These are phyloP conservation scores for Irineochytrium annulatum DNA, from an alignment of 192 early-diverging fungal species.

Conservation along the genomic window DNA sequence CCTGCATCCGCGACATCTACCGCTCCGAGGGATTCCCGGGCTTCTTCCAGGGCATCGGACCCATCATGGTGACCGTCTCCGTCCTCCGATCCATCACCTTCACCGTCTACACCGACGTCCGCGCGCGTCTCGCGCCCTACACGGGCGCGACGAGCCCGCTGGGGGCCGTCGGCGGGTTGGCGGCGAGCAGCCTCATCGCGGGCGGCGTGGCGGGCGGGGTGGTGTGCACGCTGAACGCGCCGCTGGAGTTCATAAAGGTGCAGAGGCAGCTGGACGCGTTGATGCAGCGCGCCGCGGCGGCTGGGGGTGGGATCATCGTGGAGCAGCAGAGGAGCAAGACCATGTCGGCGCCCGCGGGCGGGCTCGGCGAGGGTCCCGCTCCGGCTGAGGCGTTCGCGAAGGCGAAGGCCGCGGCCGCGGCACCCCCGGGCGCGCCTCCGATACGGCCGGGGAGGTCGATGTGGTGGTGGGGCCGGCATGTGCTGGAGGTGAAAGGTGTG, in stretches of 20 bases:
- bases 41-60: slow-evolving; percentile 81
- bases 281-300: slow-evolving; percentile 4
- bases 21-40: slow-evolving; percentile 76
- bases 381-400: background rate
- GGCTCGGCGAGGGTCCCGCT: background rate
- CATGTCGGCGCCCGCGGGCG: background rate
- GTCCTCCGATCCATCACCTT: slow-evolving; percentile 88
- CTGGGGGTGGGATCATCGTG: no score
- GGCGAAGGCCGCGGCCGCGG: background rate
- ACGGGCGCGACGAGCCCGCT: background rate
- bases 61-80: slow-evolving; percentile 77
- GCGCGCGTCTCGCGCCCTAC: background rate
- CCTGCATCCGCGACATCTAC: slow-evolving; percentile 74
- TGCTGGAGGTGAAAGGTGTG: slow-evolving; percentile 39
- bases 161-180: background rate
- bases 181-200: slow-evolving; percentile 17
- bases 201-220: slow-evolving; percentile 40
- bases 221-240: slow-evolving; percentile 42
- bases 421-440: background rate
- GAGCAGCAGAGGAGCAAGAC: background rate
- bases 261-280: slow-evolving; percentile 32
- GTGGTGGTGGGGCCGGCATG: slow-evolving; percentile 32
- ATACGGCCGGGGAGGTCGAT: background rate
- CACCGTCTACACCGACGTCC: slow-evolving; percentile 71
- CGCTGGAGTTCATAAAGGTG: slow-evolving; percentile 56